Base-by-base conservation (phyloP, 257 asterid genomes). In the Nicotiana sylvestris region DNA sequence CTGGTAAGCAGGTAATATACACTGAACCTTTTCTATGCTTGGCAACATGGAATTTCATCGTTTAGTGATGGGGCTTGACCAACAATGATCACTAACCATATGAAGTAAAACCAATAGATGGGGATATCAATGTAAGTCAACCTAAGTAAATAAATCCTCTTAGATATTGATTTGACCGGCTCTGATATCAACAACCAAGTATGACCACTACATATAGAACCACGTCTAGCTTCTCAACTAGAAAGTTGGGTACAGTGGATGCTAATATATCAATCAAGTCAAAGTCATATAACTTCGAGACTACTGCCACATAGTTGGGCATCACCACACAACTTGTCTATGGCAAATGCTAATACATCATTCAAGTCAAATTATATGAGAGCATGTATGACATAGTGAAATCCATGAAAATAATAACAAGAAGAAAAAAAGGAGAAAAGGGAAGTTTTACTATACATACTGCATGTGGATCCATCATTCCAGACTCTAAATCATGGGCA, bases 401-500 rank as follows among this genome's bases (percentile, higher is more conserved):
- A 46, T 72, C 61, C 21, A 72, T 3, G 8, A 74, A 27, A 74
- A 51, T 13, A 10, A 74, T 13, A 51, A 29, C 46, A 67, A 49
- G 62, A 76, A 58, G 80, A 79, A 72, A 89, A 43, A 67, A 25
- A 60, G 11, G 70, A 85, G 66, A 32, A 37, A 62, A 82, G 81
- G 66, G 5, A 78, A 70, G 35, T 67, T 29, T 67, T 83, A 61
- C 62, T 46, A 69, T 39, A 81, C 87, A 82, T 90, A 95, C 98
- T 91, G 83, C 83, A 77, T 91, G 93, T 29, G 81, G 76, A 69
- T 91, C 94, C 62, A 91, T 88, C 88, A 83, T 82, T 85, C 97
- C 99, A 87, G 93, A 88, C 87, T 93, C 98, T 77, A 95, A 85
- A 51, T 90, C 99, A 70, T 89, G 88, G 18, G 89, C 86, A 82